Evolutionary conservation across 2,329 filamentous ascomycete genomes (phyloP), one percentile per base, ranked within the genome.

Genomic region (Orbilia oligospora): DNA sequence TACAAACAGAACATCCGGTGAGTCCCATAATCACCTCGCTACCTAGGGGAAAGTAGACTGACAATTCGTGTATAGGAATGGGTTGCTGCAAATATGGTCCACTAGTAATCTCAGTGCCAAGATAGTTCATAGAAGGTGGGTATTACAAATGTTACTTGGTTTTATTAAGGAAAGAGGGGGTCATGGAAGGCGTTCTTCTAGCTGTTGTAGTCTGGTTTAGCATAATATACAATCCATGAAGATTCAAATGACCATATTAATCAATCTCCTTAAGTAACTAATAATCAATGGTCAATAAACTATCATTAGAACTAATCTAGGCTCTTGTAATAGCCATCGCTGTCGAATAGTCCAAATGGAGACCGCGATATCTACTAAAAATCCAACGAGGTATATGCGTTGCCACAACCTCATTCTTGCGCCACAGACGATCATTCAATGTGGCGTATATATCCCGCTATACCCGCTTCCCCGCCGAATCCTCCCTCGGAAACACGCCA

Each of bases 1-100:
- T 98, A 81, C 92, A 96, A 84, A 90, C 90, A 80, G 90, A 93
- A 83, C 93, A 95, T 84, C 94, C 96, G 22, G 91, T 90, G 83
- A 84, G 88, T 85, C 2, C 22, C 14, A 22, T 48, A 8, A 3
- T 12, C 12, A 14, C 61, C n/a, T 48, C 1, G 3, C 22, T 51
- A 20, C 22, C 20, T 12, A 24, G 20, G 48, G 3, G 48, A 22
- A 30, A 6, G 1, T 16, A 49, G 38, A 49, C 66, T 79, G 36
- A 65, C 36, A 14, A 20, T 20, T 5, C 22, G 1, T 48, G 20
- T 27, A 58, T 69, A 89, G 88, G 87, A 89, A 38, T 90, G 90
- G 81, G 89, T 90, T 51, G 87, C 87, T 22, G 85, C 85, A 12
- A 86, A 89, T 83, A 82, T 90, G 69, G 85, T 87, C 20, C 75